Percentiles rank a stretch among this genome's conserved stretches.
Evolutionary conservation across 495 filamentous ascomycete genomes (phyloP).

Genomic region (Penicilliopsis zonata): DNA sequence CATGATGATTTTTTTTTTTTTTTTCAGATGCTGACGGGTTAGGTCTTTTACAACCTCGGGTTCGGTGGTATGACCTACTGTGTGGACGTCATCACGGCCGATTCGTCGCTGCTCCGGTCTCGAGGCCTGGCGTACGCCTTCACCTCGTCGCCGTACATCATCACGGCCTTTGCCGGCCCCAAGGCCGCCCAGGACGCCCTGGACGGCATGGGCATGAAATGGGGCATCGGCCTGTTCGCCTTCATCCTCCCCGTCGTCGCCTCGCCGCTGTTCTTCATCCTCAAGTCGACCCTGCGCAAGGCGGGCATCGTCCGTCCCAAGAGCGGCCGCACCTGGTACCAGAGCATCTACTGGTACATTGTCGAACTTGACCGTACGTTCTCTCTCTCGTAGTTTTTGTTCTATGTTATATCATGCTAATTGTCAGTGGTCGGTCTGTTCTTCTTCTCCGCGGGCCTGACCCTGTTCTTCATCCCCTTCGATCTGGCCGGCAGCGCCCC

Average conservation of each 20-base stretch:
- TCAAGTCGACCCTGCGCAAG: slow-evolving; percentile 46
- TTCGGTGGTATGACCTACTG: slow-evolving; percentile 46
- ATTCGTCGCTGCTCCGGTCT: slow-evolving; percentile 52
- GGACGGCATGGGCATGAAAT: slow-evolving; percentile 43
- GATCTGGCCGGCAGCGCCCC: slow-evolving; percentile 33
- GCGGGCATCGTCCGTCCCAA: slow-evolving; percentile 32
- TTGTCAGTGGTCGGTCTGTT: slow-evolving; percentile 45
- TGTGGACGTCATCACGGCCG: slow-evolving; percentile 51
- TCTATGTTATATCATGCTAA: too few relatives aligned
- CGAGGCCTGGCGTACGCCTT: slow-evolving; percentile 51
- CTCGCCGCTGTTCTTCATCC: slow-evolving; percentile 36
- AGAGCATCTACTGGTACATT: slow-evolving; percentile 40
- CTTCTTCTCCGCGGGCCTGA: slow-evolving; percentile 43
- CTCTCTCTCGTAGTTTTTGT: too few relatives aligned
- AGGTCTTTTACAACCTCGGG: slow-evolving; percentile 45
- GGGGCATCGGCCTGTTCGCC: slow-evolving; percentile 50
- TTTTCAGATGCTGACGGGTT: too few relatives aligned
- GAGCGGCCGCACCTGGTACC: slow-evolving; percentile 32
- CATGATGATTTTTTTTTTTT: too few relatives aligned
- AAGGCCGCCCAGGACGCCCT: slow-evolving; percentile 29
- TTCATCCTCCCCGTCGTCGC: slow-evolving; percentile 47
- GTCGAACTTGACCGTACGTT: slow-evolving; percentile 57
- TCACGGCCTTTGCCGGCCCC: slow-evolving; percentile 34
- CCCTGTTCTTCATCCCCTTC: slow-evolving; percentile 56
- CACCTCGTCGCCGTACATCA: slow-evolving; percentile 51